A percentile compares a stretch with the other conserved stretches of the same genome.
These are phyloP conservation scores for Candida sithepensis DNA, from an alignment of 805 yeast species.

Conservation along the genomic window DNA sequence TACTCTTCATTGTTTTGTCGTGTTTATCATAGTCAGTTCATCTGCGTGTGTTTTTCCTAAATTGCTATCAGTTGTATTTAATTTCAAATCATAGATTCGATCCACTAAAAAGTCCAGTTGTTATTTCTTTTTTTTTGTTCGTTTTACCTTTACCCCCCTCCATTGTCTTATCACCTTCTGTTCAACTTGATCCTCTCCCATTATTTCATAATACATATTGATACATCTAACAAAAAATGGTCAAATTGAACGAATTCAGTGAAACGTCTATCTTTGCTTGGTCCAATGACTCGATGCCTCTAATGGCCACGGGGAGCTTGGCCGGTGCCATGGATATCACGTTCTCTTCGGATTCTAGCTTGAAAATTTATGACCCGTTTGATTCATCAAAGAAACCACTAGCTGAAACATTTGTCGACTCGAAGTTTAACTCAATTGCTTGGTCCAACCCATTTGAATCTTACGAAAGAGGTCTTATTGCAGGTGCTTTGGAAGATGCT, in stretches of 20 bases:
- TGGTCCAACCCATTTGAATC: conserved; percentile 66
- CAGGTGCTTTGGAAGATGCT: conserved; percentile 89
- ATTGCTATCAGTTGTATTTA: not conserved
- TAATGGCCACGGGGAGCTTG: conserved; percentile 87
- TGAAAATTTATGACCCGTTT: conserved; percentile 77
- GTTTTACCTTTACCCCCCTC: too few relatives aligned
- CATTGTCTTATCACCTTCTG: too few relatives aligned
- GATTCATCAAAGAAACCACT: conserved; percentile 39
- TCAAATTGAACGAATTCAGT: conserved; percentile 77
- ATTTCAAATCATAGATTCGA: too few relatives aligned
- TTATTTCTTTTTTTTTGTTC: too few relatives aligned
- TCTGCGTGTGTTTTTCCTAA: too few relatives aligned
- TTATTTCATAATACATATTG: too few relatives aligned
- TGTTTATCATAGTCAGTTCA: too few relatives aligned
- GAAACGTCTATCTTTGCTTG: conserved; percentile 95
- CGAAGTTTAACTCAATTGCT: conserved; percentile 73
- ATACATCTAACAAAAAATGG: conserved; percentile 43
- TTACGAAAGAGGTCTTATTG: conserved; percentile 56
- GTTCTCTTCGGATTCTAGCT: conserved; percentile 72
- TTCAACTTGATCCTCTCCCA: not conserved
- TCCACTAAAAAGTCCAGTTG: too few relatives aligned
- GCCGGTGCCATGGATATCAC: conserved; percentile 93
- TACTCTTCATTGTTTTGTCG: too few relatives aligned
- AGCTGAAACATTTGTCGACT: conserved; percentile 44
- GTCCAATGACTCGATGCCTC: conserved; percentile 75